Base-by-base conservation (phyloP, 768 basidiomycete genomes). In the Cystofilobasidium bisporidii region DNA sequence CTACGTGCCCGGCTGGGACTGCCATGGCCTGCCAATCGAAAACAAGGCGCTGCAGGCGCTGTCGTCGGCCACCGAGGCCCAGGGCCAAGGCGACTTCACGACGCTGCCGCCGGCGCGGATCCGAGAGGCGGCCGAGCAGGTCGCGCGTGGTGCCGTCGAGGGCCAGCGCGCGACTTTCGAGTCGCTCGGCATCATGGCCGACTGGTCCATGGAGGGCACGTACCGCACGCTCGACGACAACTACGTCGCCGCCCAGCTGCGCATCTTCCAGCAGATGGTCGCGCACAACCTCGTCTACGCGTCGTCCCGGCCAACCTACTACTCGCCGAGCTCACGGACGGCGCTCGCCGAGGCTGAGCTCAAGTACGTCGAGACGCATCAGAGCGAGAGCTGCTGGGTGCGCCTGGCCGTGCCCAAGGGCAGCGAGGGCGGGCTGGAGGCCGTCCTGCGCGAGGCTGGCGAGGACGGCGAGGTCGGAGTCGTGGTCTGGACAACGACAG, bases 11-110 rank as follows among this genome's bases (percentile, higher is more conserved):
- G 94, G 94, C 14, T 99, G 91, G 91, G 94, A 99, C 74, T 98
- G 94, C 73, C 94, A 99, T 75, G 94, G 94, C 9, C 83, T 97
- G 17, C 94, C 94, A 0, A 97, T 98, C 69, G 94, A 98, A 76
- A 90, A 91, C 71, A 97, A 96, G 73, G 89, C 92, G 0, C 79
- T 99, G 41, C 81, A 87, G 69, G 83, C 87, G 28, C 80, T 94
- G 14, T 38, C 41, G 43, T 18, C 47, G 28, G 41, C 66, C 28
- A 9, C 41, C 57, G 74, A 32, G 32, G 15, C 15, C n/a, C n/a
- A n/a, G n/a, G n/a, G n/a, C n/a, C n/a, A n/a, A 12, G 61, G 61
- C 76, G 84, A 86, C 65, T 80, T 84, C 15, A 78, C 81, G 62
- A 76, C 79, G 14, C 77, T 89, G n/a, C 76, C 84, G 0, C 81